A percentile compares a stretch with the other conserved stretches of the same genome.
phyloP scores from a whole-genome alignment of 2,329 filamentous ascomycete genomes.

The Pseudocercospora ulei region DNA sequence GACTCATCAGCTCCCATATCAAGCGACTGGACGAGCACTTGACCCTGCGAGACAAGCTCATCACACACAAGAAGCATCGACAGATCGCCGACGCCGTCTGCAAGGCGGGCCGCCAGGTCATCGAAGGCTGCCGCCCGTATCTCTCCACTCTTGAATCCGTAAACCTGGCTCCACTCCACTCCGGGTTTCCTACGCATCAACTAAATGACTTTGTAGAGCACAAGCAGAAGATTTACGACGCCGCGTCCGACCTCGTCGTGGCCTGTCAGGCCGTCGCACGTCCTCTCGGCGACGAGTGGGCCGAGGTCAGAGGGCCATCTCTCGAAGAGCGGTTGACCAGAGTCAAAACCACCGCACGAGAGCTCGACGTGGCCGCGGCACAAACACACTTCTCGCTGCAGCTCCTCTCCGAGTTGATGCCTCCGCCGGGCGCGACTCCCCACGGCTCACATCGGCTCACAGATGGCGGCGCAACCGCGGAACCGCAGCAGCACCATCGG shows the following conservation, averaged over 20 bases:
- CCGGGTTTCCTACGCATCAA: conserved; percentile 72
- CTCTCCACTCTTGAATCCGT: conserved; percentile 84
- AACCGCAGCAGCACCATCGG: conserved; percentile 25
- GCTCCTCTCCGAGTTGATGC: conserved; percentile 72
- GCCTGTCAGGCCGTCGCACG: conserved; percentile 86
- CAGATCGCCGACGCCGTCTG: conserved; percentile 75
- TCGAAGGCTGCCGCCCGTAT: conserved; percentile 86
- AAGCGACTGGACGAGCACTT: conserved; percentile 80
- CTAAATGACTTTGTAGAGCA: conserved; percentile 77
- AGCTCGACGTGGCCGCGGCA: conserved; percentile 75
- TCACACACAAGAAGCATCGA: conserved; percentile 68
- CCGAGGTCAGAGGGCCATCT: conserved; percentile 79
- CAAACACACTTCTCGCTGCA: conserved; percentile 83
- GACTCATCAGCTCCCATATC: conserved; percentile 74
- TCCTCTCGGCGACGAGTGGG: conserved; percentile 89
- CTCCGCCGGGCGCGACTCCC: conserved; percentile 34
- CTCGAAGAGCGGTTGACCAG: conserved; percentile 76
- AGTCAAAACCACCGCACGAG: conserved; percentile 65
- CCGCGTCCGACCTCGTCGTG: conserved; percentile 77
- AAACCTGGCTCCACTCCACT: conserved; percentile 69
- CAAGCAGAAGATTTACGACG: conserved; percentile 90
- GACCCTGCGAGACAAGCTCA: conserved; percentile 64
- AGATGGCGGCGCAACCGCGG: conserved; percentile 31
- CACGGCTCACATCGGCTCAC: conserved; percentile 31
- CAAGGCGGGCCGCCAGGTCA: conserved; percentile 62